Percentiles rank a stretch among this genome's conserved stretches.
Conservation (phyloP, 306 rosid genomes). For the Geum urbanum region DNA sequence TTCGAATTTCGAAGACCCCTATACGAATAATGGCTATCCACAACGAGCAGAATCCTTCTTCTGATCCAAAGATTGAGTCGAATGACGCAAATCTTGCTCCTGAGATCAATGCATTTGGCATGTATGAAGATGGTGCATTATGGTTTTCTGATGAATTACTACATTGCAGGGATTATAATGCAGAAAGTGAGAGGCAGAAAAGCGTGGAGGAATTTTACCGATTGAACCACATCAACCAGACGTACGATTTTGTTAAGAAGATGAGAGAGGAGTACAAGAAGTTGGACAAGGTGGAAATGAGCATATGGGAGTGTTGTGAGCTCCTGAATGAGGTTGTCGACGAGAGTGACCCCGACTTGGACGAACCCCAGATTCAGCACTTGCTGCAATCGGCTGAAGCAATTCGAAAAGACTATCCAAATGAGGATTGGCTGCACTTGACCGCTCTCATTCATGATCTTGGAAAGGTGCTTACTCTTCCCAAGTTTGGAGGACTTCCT, state of each 20-base stretch:
- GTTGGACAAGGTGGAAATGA: neutral
- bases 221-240: conserved; percentile 31
- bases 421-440: conserved; percentile 2
- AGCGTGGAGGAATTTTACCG: conserved; percentile 14
- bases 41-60: neutral
- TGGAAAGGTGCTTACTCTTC: neutral
- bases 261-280: conserved; percentile 28
- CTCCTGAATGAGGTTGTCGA: conserved; percentile 2
- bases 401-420: conserved; percentile 4
- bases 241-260: conserved; percentile 27
- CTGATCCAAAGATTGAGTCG: neutral
- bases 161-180: conserved; percentile 17
- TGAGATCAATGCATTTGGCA: neutral
- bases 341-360: neutral
- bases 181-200: conserved; percentile 7
- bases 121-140: neutral
- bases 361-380: conserved; percentile 4
- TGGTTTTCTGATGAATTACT: neutral
- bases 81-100: neutral
- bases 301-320: conserved; percentile 2
- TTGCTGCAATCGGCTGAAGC: conserved; percentile 3
- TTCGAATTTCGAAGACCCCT: neutral
- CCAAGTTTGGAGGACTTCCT: conserved; percentile 1
- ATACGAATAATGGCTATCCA: neutral
- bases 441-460: conserved; percentile 15